Evolutionary conservation across 2,329 filamentous ascomycete species (phyloP), one percentile per base, ranked within the genome.

Genomic region (Calonectria pseudoturangicola): DNA sequence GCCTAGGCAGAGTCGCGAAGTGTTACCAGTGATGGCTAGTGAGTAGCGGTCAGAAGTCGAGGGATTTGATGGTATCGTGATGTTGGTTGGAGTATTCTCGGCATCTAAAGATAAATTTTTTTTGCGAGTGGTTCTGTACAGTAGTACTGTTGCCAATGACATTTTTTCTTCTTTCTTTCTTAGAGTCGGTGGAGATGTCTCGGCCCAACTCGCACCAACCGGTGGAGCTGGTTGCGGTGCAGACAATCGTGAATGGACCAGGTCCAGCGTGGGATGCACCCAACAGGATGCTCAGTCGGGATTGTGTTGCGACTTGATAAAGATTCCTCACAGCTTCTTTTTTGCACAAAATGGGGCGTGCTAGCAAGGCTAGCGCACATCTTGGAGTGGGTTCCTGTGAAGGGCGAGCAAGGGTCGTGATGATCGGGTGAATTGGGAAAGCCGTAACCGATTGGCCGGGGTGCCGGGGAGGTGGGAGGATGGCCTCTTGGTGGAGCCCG

Each of bases 241-340:
- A n/a, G 43, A 21, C 5, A 21, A n/a, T 47, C 18, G 43, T 21
- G n/a, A 9, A 25, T 25, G 45, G n/a, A n/a, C 43, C 45, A 48
- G 21, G 45, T 48, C n/a, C 21, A 25, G 45, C 8, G n/a, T 13
- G 45, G 13, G 45, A 25, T 10, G 45, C n/a, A 48, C 10, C n/a
- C n/a, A 13, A 48, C 45, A 48, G 9, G n/a, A 25, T 21, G 33
- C 45, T 48, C n/a, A 25, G n/a, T 21, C 13, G 18, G 45, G 45
- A n/a, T 21, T 48, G 8, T 48, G 6, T 48, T 48, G 45, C 45
- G 45, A 48, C 45, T 6, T 25, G 45, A 48, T 48, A 21, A 48
- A 48, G n/a, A 48, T 48, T 48, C 45, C 21, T 48, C n/a, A 48
- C 45, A 25, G n/a, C 45, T 48, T 48, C 45, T 48, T 48, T 45